Base-by-base conservation (phyloP, 345 rosid species). In the Gossypium stocksii region DNA sequence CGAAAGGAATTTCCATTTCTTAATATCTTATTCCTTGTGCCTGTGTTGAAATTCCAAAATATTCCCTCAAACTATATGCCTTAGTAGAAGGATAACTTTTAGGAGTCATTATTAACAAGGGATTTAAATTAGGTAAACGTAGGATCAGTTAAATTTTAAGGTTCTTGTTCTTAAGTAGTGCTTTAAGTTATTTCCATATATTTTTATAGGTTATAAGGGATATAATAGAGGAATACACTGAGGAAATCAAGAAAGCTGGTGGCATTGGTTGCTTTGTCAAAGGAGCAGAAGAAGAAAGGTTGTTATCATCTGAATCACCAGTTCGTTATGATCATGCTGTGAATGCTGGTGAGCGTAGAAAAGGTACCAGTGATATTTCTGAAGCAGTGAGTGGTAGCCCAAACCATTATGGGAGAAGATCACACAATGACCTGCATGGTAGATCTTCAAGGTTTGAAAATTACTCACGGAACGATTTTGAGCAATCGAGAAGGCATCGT, bases 191-290 rank as follows among this genome's bases (percentile, higher is more conserved):
- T 54, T 80, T 70, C 15, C 67, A 38, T 9, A 52, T n/a, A 1
- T 60, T 75, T 34, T 74, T 34, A 1, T 68, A 94, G 99, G 99
- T 95, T 53, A 82, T 83, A 80, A 83, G 91, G 80, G 94, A 93
- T 82, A 87, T 95, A 71, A 95, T 95, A 73, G 91, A 85, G 79
- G 97, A 85, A 77, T 95, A 82, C 82, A 93, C 89, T 77, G 92
- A 87, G 70, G 97, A 90, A 82, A 85, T 95, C 67, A 93, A 82
- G 83, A 81, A 82, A 83, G 94, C 99, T 17, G 91, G 98, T 68
- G 94, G 96, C 17, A 95, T 95, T 82, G 97, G 99, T 70, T 86
- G 86, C 80, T 87, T 91, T 83, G 96, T 84, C 71, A 89, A 85
- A 74, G 85, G 79, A 72, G 71, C 82, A 57, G 86, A 75, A 71